These are phyloP conservation scores for Penicillium ucsense DNA, from an alignment of 495 filamentous ascomycete genomes.

Conservation along the genomic window DNA sequence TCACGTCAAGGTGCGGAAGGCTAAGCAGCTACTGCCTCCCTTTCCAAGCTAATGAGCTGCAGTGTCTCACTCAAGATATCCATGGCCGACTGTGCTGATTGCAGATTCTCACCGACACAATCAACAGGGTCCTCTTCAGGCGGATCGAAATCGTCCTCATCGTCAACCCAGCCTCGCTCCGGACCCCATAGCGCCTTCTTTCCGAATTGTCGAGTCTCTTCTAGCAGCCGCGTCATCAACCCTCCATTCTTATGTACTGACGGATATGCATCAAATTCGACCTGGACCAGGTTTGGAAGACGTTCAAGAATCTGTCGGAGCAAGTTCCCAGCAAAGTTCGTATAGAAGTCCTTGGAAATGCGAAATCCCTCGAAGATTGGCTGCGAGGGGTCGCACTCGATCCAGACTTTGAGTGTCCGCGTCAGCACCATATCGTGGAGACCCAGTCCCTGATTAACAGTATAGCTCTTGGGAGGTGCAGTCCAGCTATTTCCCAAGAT, in stretches of 20 bases:
- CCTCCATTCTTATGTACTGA: conserved; percentile 59
- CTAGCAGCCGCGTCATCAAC: conserved; percentile 59
- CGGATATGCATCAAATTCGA: conserved; percentile 69
- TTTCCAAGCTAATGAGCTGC: conserved; percentile 9
- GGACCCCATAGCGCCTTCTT: conserved; percentile 60
- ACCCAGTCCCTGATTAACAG: conserved; percentile 54
- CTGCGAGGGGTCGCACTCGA: conserved; percentile 70
- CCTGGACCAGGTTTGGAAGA: conserved; percentile 48
- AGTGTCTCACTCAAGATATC: conserved; percentile 11
- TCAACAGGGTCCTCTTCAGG: conserved; percentile 4
- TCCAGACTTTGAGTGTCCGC: conserved; percentile 59
- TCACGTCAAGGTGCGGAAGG: background rate
- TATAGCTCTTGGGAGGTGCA: conserved; percentile 63
- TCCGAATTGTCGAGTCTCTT: conserved; percentile 38
- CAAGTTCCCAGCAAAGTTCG: conserved; percentile 54
- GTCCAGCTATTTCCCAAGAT: conserved; percentile 77
- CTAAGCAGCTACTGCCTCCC: background rate
- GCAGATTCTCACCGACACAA: too few relatives aligned
- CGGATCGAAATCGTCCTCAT: conserved; percentile 20
- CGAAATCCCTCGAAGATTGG: conserved; percentile 66
- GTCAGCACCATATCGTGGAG: conserved; percentile 53
- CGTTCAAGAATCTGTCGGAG: conserved; percentile 47
- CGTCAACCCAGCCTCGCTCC: conserved; percentile 53
- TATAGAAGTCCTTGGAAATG: conserved; percentile 59
- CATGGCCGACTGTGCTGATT: conserved; percentile 7